Percentiles rank a stretch among this genome's conserved stretches.
These are phyloP conservation scores for Colletotrichum chrysophilum DNA, from an alignment of 2,329 filamentous ascomycete species.

Conservation along the genomic window DNA sequence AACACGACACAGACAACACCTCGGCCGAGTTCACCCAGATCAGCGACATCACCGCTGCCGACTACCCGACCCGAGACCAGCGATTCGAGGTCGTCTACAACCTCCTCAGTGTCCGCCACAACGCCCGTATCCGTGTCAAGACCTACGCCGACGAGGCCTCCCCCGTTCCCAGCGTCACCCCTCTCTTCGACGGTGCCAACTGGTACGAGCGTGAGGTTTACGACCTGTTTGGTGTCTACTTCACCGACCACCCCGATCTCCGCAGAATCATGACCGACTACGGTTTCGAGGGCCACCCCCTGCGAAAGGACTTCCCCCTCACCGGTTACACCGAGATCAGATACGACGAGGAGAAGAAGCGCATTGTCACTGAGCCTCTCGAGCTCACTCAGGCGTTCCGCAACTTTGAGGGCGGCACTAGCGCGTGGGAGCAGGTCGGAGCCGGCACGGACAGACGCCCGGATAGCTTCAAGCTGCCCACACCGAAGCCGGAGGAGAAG, in stretches of 20 bases:
- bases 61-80: constrained; percentile 94
- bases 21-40: constrained; percentile 96
- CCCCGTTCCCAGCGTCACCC: constrained; percentile 86
- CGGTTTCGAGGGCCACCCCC: constrained; percentile 95
- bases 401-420: constrained; percentile 92
- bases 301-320: constrained; percentile 97
- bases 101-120: constrained; percentile 92
- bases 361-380: constrained; percentile 95
- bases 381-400: constrained; percentile 98
- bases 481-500: constrained; percentile 92
- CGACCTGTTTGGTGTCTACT: constrained; percentile 97
- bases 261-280: constrained; percentile 99
- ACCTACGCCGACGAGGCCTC: constrained; percentile 97
- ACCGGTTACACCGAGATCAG: constrained; percentile 98
- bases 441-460: constrained; percentile 79
- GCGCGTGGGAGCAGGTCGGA: constrained; percentile 71
- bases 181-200: constrained; percentile 92
- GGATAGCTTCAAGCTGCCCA: constrained; percentile 91
- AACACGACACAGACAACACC: constrained; percentile 74
- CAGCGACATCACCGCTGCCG: constrained; percentile 90
- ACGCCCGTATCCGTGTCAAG: constrained; percentile 96
- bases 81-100: constrained; percentile 99
- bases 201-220: constrained; percentile 99
- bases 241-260: constrained; percentile 91
- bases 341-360: constrained; percentile 99